Evolutionary conservation across 2,329 filamentous ascomycete genomes (phyloP), one percentile per base, ranked within the genome.

Genomic region (Rachicladosporium sp.): DNA sequence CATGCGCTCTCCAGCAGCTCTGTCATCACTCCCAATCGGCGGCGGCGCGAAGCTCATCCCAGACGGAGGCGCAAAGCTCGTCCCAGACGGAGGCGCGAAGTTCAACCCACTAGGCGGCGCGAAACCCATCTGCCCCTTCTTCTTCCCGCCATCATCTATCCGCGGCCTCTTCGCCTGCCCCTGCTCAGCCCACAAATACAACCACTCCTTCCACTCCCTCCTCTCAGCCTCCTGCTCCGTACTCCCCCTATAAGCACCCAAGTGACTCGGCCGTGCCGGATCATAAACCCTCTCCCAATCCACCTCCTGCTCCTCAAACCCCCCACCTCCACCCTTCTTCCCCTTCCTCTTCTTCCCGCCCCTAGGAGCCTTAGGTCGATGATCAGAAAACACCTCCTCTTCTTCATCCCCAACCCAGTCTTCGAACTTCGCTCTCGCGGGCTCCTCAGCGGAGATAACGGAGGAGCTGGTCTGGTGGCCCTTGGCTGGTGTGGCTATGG

Each of bases 271-370:
- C 31, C 82, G 69, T 8, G 80, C 69, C 1, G 86, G 84, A 53
- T 94, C 88, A 58, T 94, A 95, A 15, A 91, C 74, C 57, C 93
- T 86, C 57, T 93, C 82, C 87, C 87, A 95, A 55, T 93, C 80
- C 44, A 44, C 35, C n/a, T 71, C 64, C 4, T 63, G 61, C 23
- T 71, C 60, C 35, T 69, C 67, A 27, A 27, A 27, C 4, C 75
- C 67, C 47, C 73, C 70, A 44, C 76, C 72, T 52, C 75, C 73
- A 59, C 79, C 80, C 69, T 83, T 83, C 61, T 82, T 79, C 56
- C 79, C 86, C 40, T 35, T 38, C 31, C 34, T 29, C 63, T 79
- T 82, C 43, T 84, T 78, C 10, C 84, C 82, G 41, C 84, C 84
- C 36, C 84, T 77, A 55, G 82, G 76, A 41, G 78, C 74, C 62